These are phyloP conservation scores for Somion occarium DNA, from an alignment of 1,284 basidiomycete species.

Conservation along the genomic window DNA sequence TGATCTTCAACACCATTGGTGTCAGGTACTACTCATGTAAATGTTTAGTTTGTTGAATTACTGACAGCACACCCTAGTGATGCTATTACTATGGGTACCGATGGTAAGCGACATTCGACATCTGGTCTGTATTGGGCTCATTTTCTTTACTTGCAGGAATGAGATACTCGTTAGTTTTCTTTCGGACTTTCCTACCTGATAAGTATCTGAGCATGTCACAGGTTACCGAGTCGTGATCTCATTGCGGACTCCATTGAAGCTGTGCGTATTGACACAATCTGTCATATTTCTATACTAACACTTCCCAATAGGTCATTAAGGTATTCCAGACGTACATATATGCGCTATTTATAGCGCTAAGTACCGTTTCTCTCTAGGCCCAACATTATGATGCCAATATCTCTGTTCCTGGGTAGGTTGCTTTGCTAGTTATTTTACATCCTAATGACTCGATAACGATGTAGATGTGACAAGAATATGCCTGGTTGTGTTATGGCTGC, in stretches of 20 bases:
- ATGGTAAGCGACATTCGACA: constrained; percentile 45
- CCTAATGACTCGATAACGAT: too few relatives aligned
- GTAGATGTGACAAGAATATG: constrained; percentile 87
- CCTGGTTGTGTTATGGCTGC: constrained; percentile 87
- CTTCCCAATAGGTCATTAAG: constrained; percentile 52
- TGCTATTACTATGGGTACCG: constrained; percentile 81
- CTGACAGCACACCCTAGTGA: constrained; percentile 41
- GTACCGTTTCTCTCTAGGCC: constrained; percentile 39
- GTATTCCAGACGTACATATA: constrained; percentile 30
- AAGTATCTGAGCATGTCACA: constrained; percentile 25
- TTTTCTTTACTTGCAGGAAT: constrained; percentile 45
- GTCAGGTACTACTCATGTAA: constrained; percentile 47
- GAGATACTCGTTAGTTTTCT: constrained; percentile 63
- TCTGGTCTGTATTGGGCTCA: neutral
- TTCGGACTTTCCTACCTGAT: constrained; percentile 1
- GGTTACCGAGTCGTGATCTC: constrained; percentile 83
- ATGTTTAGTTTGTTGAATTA: neutral
- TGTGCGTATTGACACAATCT: constrained; percentile 35
- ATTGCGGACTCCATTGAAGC: constrained; percentile 91
- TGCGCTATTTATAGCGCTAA: neutral
- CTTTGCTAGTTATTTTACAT: neutral
- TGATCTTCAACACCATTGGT: constrained; percentile 79
- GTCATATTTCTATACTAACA: constrained; percentile 1
- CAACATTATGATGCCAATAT: constrained; percentile 89
- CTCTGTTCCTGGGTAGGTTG: constrained; percentile 56